Evolutionary conservation across 2,329 filamentous ascomycete genomes (phyloP).

Genomic region (Metarhizium brunneum): DNA sequence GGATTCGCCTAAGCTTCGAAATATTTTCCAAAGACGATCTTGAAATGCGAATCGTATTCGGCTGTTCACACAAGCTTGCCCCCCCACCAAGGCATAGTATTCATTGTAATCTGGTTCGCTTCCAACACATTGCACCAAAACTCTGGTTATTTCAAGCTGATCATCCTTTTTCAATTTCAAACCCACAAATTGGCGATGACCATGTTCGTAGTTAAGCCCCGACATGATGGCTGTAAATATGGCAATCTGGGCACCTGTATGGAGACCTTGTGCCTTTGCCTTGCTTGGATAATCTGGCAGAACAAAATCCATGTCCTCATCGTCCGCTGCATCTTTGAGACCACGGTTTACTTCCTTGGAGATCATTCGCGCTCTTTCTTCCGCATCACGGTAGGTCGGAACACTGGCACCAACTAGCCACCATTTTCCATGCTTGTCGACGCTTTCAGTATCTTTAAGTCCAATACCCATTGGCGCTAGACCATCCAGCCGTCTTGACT

Average conservation of each 20-base stretch:
- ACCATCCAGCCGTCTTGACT: conserved; percentile 51
- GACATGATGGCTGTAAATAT: conserved; percentile 91
- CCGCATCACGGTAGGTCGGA: conserved; percentile 28
- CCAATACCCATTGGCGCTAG: conserved; percentile 76
- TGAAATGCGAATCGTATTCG: conserved; percentile 78
- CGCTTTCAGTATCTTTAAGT: conserved; percentile 71
- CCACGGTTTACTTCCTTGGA: conserved; percentile 12
- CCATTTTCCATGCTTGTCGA: conserved; percentile 89
- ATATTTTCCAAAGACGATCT: conserved; percentile 77
- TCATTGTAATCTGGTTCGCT: conserved; percentile 81
- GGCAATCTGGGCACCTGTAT: conserved; percentile 75
- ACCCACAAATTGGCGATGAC: conserved; percentile 68
- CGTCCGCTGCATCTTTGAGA: conserved; percentile 22
- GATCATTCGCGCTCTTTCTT: conserved; percentile 9
- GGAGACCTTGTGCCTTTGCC: conserved; percentile 77
- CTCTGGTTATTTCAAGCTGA: conserved; percentile 75
- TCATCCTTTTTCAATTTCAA: conserved; percentile 80
- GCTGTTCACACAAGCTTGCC: conserved; percentile 65
- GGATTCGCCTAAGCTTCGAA: conserved; percentile 75
- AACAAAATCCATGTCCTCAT: conserved; percentile 37
- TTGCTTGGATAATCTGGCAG: conserved; percentile 61
- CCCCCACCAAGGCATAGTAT: conserved; percentile 83
- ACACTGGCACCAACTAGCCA: conserved; percentile 98
- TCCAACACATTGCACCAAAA: conserved; percentile 79
- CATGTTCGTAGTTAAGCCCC: conserved; percentile 74